These are phyloP conservation scores for Volvox carteri DNA, from an alignment of 163 green algal genomes.

Conservation along the genomic window DNA sequence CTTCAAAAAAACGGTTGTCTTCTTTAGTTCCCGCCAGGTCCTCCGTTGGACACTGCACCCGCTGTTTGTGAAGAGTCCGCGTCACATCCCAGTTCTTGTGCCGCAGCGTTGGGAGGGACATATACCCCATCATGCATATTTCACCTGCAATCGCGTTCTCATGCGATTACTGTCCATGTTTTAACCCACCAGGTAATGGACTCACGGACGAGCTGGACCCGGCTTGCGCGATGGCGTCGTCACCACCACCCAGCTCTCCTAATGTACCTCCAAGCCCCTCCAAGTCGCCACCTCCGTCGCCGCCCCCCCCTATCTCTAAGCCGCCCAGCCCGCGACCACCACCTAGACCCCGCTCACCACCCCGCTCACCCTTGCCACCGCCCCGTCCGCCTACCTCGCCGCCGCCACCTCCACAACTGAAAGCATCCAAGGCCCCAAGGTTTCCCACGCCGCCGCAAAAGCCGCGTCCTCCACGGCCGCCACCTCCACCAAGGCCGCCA, in stretches of 20 bases:
- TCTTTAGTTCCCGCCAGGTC: too few relatives aligned
- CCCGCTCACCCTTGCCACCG: neutral
- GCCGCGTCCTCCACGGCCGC: neutral
- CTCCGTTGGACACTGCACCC: too few relatives aligned
- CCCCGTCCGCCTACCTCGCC: neutral
- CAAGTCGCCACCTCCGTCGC: neutral
- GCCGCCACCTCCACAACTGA: neutral
- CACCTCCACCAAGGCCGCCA: neutral
- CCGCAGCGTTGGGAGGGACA: too few relatives aligned
- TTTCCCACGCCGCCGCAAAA: neutral
- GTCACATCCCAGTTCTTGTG: too few relatives aligned
- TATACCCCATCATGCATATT: neutral
- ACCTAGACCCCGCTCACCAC: neutral
- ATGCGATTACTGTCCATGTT: too few relatives aligned
- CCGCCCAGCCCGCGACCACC: neutral
- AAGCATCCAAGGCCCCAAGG: neutral
- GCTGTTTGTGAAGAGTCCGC: too few relatives aligned
- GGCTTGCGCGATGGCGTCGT: neutral
- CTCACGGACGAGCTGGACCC: neutral
- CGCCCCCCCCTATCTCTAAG: neutral
- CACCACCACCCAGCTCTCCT: neutral
- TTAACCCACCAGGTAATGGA: conserved; percentile 22
- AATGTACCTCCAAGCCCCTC: neutral
- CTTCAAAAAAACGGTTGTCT: too few relatives aligned
- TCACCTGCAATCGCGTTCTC: neutral